phyloP scores from a whole-genome alignment of 768 basidiomycete genomes.

The Jaapia argillacea region DNA sequence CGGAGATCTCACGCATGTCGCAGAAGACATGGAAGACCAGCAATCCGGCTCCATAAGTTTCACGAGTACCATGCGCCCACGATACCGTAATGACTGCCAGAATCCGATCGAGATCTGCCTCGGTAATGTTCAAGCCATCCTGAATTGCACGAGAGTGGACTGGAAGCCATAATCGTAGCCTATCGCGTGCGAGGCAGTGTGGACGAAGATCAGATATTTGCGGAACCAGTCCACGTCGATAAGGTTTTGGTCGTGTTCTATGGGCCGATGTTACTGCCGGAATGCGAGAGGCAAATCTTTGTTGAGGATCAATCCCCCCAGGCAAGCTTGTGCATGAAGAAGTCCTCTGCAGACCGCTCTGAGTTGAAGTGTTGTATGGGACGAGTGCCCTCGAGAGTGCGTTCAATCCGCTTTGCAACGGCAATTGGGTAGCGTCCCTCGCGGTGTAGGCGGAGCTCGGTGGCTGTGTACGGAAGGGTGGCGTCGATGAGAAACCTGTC shows the following conservation, averaged over 20 bases:
- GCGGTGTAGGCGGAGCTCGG: background rate
- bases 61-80: no score
- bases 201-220: constrained; percentile 7
- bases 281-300: background rate
- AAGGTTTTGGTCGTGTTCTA: background rate
- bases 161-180: constrained; percentile 5
- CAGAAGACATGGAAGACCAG: constrained; percentile 31
- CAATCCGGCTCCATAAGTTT: constrained; percentile 27
- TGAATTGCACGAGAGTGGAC: background rate
- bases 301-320: no score
- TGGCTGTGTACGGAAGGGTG: background rate
- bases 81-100: no score
- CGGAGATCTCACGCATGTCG: constrained; percentile 19
- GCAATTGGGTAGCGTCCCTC: constrained; percentile 1
- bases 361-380: background rate
- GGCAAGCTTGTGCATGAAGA: no score
- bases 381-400: background rate
- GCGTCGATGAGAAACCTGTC: constrained; percentile 1
- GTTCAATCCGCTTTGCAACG: background rate
- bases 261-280: background rate
- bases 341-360: background rate
- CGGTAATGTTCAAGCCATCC: no score
- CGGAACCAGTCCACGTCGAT: no score
- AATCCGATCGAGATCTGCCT: no score
- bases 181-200: constrained; percentile 5